These are phyloP conservation scores for Leishmania aethiopica DNA, from an alignment of 208 protist species.

Conservation along the genomic window DNA sequence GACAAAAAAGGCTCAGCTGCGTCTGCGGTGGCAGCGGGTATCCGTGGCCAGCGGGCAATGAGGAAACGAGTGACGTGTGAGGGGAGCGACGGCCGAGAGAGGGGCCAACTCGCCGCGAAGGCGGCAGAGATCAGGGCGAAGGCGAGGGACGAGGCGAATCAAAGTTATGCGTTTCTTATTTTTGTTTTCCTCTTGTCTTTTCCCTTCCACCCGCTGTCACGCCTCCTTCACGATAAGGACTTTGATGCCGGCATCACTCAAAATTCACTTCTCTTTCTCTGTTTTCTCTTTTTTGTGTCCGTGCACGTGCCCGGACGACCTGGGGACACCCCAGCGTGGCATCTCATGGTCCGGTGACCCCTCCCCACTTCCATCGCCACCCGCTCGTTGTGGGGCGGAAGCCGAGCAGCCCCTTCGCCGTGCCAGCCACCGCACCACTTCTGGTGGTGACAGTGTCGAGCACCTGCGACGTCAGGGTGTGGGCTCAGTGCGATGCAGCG, in stretches of 20 bases:
- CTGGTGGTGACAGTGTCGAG: too few species aligned
- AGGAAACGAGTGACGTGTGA: too few species aligned
- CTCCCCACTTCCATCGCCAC: too few species aligned
- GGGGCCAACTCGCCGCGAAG: background rate
- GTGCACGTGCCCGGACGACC: background rate
- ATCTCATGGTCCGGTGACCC: too few species aligned
- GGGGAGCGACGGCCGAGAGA: background rate
- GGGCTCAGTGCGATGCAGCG: too few species aligned
- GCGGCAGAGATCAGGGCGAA: background rate
- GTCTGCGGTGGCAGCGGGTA: background rate
- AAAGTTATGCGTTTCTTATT: background rate
- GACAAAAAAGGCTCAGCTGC: background rate
- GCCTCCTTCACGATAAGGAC: slow-evolving; percentile 6
- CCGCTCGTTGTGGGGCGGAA: too few species aligned
- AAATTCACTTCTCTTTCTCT: background rate
- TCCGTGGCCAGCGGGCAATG: background rate
- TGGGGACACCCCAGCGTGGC: too few species aligned
- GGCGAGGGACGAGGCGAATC: background rate
- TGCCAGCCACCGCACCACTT: too few species aligned
- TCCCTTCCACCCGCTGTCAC: background rate
- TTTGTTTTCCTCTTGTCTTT: background rate
- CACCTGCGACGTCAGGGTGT: too few species aligned
- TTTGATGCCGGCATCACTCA: background rate
- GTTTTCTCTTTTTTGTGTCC: background rate
- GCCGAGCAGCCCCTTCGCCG: too few species aligned